Evolutionary conservation across 768 basidiomycete genomes (phyloP).

Genomic region (Auricularia sp.): DNA sequence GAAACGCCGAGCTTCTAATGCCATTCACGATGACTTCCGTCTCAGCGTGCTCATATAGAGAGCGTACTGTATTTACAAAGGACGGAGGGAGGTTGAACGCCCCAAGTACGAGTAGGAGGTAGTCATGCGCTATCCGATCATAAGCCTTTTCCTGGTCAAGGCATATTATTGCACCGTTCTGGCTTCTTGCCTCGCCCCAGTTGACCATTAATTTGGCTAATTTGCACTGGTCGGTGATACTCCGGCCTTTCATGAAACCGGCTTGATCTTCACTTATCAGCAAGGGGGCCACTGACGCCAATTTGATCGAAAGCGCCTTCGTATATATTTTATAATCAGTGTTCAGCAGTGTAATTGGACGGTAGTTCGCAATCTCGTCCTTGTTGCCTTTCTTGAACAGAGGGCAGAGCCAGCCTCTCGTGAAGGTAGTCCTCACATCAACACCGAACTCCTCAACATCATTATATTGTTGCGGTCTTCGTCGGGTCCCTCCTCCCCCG

Average conservation of each 20-base stretch:
- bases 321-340: constrained; percentile 10
- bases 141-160: constrained; percentile 11
- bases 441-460: too few relatives aligned
- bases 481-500: too few relatives aligned
- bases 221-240: constrained; percentile 9
- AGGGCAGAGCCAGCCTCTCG: background rate
- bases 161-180: constrained; percentile 6
- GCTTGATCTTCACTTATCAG: constrained; percentile 9
- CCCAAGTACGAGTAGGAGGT: constrained; percentile 6
- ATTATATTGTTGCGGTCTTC: too few relatives aligned
- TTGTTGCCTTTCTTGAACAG: constrained; percentile 8
- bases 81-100: constrained; percentile 3
- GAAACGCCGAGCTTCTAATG: constrained; percentile 14
- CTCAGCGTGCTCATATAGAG: background rate
- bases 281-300: background rate
- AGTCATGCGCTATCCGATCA: constrained; percentile 7
- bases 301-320: background rate
- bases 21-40: constrained; percentile 22
- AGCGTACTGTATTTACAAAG: background rate
- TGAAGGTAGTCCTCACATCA: too few relatives aligned
- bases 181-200: constrained; percentile 2
- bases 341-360: constrained; percentile 11
- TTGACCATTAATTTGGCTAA: constrained; percentile 6
- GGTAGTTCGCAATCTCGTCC: constrained; percentile 7
- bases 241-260: constrained; percentile 7